Evolutionary conservation across 2,329 filamentous ascomycete species (phyloP), one percentile per base, ranked within the genome.

Genomic region (Trichoderma sp.): DNA sequence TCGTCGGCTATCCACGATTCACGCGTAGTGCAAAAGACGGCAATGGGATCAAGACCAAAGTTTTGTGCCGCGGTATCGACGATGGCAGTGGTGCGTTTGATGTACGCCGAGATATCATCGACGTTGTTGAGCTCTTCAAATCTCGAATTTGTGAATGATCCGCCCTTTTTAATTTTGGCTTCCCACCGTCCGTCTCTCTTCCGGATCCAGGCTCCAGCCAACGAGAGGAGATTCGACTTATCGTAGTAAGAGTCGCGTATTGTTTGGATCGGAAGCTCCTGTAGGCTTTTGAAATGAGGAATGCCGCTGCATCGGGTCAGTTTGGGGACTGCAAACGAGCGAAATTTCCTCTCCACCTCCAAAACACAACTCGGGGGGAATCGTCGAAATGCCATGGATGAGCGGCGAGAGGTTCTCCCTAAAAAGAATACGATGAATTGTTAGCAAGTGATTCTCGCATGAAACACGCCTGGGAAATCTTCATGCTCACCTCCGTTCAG

Each of bases 1-100:
- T 21, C 28, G 15, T 70, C 39, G 4, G 67, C 67, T 24, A 70
- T 51, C 67, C 67, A 70, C 6, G 58, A 47, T 47, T 68, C 53
- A n/a, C 65, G 53, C 4, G 24, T 68, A 3, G 65, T 68, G 14
- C 53, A 32, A 14, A 68, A 70, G n/a, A 28, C n/a, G 1, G 57
- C 67, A 26, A 53, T 64, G n/a, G 39, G 39, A 24, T 64, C 21
- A 1, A 70, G 58, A 24, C 56, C 67, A 36, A 70, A 64, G 12
- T 70, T 21, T 26, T 3, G n/a, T 4, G 30, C 9, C 4, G 26
- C 63, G 3, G 30, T 6, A 8, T 36, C 47, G 4, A n/a, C 9
- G 15, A 56, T 56, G 8, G 47, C 47, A 15, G 63, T 66, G 15
- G 21, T 12, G 8, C 21, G 47, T 26, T 36, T 56, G 30, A 66